Percentiles rank a stretch among this genome's conserved stretches.
Evolutionary conservation across 495 filamentous ascomycete genomes (phyloP).

Genomic region (Hypoxylon fuscum): DNA sequence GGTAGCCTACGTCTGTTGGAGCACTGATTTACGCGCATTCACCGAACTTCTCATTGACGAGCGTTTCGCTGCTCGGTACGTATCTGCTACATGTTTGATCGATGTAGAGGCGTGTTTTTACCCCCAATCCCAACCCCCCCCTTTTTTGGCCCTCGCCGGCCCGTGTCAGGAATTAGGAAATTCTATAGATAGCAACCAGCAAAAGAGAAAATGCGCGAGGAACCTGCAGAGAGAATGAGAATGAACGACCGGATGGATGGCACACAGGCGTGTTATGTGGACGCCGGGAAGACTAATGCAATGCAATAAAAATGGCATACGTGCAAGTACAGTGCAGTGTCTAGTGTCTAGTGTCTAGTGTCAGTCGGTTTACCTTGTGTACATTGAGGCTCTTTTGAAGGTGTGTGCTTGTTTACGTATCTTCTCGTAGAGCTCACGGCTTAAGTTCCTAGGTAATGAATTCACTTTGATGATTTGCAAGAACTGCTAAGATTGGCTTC

Average conservation of each 20-base stretch:
- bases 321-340: too few species aligned
- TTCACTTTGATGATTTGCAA: too few species aligned
- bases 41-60: too few species aligned
- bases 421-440: too few species aligned
- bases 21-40: slow-evolving; percentile 67
- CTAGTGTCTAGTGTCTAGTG: too few species aligned
- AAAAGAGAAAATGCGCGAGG: background rate
- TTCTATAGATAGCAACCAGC: slow-evolving; percentile 9
- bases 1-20: slow-evolving; percentile 94
- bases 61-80: slow-evolving; percentile 7
- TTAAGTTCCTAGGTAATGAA: too few species aligned
- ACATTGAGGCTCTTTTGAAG: too few species aligned
- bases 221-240: too few species aligned
- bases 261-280: slow-evolving; percentile 11
- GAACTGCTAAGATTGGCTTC: too few species aligned
- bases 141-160: background rate
- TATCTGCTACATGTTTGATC: background rate
- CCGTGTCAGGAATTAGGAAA: slow-evolving; percentile 10
- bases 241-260: slow-evolving; percentile 7
- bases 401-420: too few species aligned
- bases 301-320: slow-evolving; percentile 9
- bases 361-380: too few species aligned
- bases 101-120: background rate
- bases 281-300: slow-evolving; percentile 24
- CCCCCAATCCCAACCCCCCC: background rate